Conservation (phyloP, 2,329 filamentous ascomycete genomes). For the Thelonectria discophora region DNA sequence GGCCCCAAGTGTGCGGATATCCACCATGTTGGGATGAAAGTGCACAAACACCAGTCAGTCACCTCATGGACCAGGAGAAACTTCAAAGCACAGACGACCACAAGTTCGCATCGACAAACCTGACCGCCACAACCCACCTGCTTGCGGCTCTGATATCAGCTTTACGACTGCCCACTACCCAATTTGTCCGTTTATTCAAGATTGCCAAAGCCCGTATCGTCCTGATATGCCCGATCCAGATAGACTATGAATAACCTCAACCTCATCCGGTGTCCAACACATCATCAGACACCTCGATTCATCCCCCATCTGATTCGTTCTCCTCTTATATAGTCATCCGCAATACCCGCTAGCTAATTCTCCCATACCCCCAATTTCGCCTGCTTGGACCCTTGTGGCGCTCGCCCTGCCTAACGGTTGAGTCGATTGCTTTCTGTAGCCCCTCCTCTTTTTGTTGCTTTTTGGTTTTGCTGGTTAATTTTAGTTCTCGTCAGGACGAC, state of each 20-base stretch:
- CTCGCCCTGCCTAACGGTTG: constrained; percentile 2
- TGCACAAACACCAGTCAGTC: too few relatives aligned
- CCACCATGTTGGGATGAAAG: background rate
- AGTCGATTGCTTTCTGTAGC: background rate
- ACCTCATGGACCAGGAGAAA: too few relatives aligned
- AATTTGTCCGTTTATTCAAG: too few relatives aligned
- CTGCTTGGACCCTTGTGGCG: constrained; percentile 32
- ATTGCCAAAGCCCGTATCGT: background rate
- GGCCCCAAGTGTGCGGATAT: too few relatives aligned
- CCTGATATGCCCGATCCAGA: background rate
- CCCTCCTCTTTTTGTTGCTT: background rate
- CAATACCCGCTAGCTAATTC: background rate
- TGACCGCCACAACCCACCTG: too few relatives aligned
- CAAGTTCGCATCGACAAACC: too few relatives aligned
- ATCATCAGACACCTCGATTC: background rate
- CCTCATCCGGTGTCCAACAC: background rate
- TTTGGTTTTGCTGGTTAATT: background rate
- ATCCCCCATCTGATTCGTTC: background rate
- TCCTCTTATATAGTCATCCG: background rate
- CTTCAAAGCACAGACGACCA: too few relatives aligned
- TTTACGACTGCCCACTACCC: too few relatives aligned
- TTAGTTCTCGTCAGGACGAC: constrained; percentile 9
- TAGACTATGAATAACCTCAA: background rate
- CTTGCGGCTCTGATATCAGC: too few relatives aligned
- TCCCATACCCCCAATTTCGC: constrained; percentile 32